Evolutionary conservation across 352 stramenopile species (phyloP).

Genomic region (Globisporangium middletonii): DNA sequence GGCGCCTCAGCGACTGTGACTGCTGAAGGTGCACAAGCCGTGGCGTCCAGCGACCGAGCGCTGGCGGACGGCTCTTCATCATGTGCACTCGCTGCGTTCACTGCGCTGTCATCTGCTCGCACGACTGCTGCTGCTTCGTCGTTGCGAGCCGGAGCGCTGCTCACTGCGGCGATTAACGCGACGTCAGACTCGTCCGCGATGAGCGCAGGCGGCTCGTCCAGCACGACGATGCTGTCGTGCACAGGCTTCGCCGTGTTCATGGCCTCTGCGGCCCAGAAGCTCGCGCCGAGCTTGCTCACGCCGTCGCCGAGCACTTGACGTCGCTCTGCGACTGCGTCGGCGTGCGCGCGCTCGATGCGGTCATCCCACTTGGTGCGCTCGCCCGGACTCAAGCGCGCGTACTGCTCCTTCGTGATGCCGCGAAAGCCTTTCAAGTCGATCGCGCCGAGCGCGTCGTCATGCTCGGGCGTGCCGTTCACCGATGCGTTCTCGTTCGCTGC

Average conservation of each 20-base stretch:
- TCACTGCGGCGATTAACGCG: too few relatives aligned
- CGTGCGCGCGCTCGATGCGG: constrained; percentile 46
- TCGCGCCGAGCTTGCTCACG: constrained; percentile 30
- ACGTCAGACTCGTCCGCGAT: too few relatives aligned
- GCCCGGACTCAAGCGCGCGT: constrained; percentile 29
- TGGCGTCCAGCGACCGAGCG: too few relatives aligned
- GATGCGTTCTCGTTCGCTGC: constrained; percentile 6
- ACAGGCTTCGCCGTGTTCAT: background rate
- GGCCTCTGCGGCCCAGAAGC: constrained; percentile 39
- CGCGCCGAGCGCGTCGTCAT: background rate
- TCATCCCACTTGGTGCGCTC: constrained; percentile 53
- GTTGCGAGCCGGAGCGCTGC: too few relatives aligned
- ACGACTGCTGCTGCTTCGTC: too few relatives aligned
- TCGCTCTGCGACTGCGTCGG: constrained; percentile 28
- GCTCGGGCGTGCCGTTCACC: background rate
- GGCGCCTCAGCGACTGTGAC: background rate
- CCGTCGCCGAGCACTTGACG: constrained; percentile 38
- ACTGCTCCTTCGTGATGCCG: constrained; percentile 62
- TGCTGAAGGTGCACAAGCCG: too few relatives aligned
- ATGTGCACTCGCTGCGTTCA: too few relatives aligned
- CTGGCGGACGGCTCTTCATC: too few relatives aligned
- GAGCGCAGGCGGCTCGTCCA: background rate
- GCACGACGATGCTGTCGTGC: too few relatives aligned
- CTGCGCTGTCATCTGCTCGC: too few relatives aligned
- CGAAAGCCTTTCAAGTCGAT: constrained; percentile 50